Percentiles rank a stretch among this genome's conserved stretches.
phyloP scores from a whole-genome alignment of 2,329 filamentous ascomycete genomes.

The Fusarium domesticum region DNA sequence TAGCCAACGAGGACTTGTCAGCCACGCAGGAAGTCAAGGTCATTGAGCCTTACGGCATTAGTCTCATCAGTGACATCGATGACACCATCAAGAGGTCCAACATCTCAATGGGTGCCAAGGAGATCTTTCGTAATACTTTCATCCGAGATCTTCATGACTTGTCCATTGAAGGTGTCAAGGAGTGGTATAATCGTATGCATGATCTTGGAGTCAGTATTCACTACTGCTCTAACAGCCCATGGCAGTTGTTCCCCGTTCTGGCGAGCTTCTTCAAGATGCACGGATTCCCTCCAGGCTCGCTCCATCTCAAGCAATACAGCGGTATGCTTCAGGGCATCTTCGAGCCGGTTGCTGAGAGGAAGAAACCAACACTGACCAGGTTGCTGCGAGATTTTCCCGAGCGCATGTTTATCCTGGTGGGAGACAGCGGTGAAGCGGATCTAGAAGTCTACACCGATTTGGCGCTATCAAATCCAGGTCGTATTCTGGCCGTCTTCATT shows the following conservation, averaged over 20 bases:
- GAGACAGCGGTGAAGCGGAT: conserved; percentile 95
- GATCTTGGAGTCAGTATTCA: conserved; percentile 83
- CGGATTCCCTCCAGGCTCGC: conserved; percentile 79
- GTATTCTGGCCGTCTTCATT: conserved; percentile 86
- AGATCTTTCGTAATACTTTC: conserved; percentile 96
- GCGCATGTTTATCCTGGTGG: conserved; percentile 84
- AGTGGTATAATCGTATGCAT: conserved; percentile 81
- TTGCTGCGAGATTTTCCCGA: conserved; percentile 88
- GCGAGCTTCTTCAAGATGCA: conserved; percentile 79
- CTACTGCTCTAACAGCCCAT: conserved; percentile 98
- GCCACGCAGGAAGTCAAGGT: conserved; percentile 74
- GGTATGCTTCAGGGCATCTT: conserved; percentile 98
- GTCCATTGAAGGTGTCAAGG: conserved; percentile 79
- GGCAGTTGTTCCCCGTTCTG: conserved; percentile 92
- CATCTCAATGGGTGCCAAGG: conserved; percentile 79
- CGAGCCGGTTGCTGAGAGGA: conserved; percentile 92
- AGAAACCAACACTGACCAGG: conserved; percentile 81
- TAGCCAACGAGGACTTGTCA: conserved; percentile 83
- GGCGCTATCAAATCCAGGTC: conserved; percentile 77
- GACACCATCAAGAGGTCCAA: conserved; percentile 97
- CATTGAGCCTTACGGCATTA: conserved; percentile 76
- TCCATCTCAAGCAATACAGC: conserved; percentile 93
- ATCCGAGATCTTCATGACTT: conserved; percentile 79
- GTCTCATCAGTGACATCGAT: conserved; percentile 94
- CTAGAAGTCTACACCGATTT: conserved; percentile 95